These are phyloP conservation scores for Fusarium setosum DNA, from an alignment of 2,329 filamentous ascomycete genomes.

Conservation along the genomic window DNA sequence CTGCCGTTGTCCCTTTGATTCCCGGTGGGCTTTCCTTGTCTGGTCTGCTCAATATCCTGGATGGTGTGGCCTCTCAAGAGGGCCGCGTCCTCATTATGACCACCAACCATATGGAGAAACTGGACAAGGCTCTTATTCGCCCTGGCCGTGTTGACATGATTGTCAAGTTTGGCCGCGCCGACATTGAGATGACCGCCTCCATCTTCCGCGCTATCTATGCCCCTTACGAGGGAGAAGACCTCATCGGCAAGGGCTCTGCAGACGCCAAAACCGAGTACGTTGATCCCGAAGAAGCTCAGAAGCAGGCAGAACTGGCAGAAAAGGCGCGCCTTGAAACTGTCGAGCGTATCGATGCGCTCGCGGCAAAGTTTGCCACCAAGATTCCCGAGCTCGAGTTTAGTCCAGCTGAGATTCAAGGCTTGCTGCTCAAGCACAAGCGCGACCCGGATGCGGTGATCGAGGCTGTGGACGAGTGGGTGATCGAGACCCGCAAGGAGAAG, in stretches of 20 bases:
- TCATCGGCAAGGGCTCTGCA: slow-evolving; percentile 1
- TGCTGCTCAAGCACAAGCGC: slow-evolving; percentile 67
- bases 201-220: slow-evolving; percentile 71
- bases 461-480: slow-evolving; percentile 60
- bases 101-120: slow-evolving; percentile 71
- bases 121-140: slow-evolving; percentile 71
- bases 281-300: slow-evolving; percentile 39
- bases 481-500: slow-evolving; percentile 61
- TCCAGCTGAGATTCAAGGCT: slow-evolving; percentile 70
- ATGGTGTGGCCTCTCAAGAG: slow-evolving; percentile 75
- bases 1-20: slow-evolving; percentile 9
- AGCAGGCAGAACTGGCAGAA: slow-evolving; percentile 46
- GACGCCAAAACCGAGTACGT: slow-evolving; percentile 19
- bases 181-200: slow-evolving; percentile 61
- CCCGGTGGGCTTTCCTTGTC: slow-evolving; percentile 72
- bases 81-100: slow-evolving; percentile 74
- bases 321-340: slow-evolving; percentile 50
- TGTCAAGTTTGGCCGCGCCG: slow-evolving; percentile 66
- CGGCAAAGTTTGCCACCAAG: slow-evolving; percentile 59
- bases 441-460: slow-evolving; percentile 61
- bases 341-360: slow-evolving; percentile 57
- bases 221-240: slow-evolving; percentile 55
- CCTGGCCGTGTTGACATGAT: slow-evolving; percentile 72
- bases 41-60: slow-evolving; percentile 83
- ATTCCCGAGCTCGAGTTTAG: slow-evolving; percentile 68